Base-by-base conservation (phyloP, 1,284 basidiomycete species). In the Sanghuangporus weigelae region DNA sequence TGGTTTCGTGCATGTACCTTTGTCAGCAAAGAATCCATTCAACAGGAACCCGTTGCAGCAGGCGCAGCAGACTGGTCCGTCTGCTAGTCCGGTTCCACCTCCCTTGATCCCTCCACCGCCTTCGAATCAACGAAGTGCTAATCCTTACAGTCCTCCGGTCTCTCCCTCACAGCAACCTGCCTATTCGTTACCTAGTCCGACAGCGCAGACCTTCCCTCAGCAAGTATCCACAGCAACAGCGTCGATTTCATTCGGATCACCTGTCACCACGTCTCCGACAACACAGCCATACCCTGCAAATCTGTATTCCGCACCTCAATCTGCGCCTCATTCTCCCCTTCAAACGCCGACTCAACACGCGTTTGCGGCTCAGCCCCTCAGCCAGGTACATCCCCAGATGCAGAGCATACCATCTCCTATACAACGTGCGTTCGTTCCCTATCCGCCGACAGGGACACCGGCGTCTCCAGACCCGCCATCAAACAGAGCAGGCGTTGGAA, bases 91-190 rank as follows among this genome's bases (percentile, higher is more conserved):
- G 7, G n/a, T 57, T 38, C 53, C 38, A 8, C 58, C 63, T 42
- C 59, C 63, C 11, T 53, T 63, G 31, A 48, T 46, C 21, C 62
- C 62, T 19, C 62, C 62, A 4, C 56, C 56, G 10, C 10, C 57
- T 19, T 56, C 58, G n/a, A 56, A 40, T 26, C 35, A 60, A 36
- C 50, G 39, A 21, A 44, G 44, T 53, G 14, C 14, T 12, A 49
- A 49, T 42, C 63, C 63, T 11, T 51, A 36, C 19, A 50, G 62
- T 16, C 48, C 60, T 10, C 57, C 35, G 8, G 14, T 36, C 23
- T 48, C 49, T 23, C 62, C 55, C 12, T 19, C 36, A 19, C 56
- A 38, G 7, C 60, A 56, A 14, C 42, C 31, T 54, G 14, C 21
- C 19, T 53, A 58, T n/a, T 36, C 57, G 21, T 11, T 11, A 39